Evolutionary conservation across 495 filamentous ascomycete genomes (phyloP).

Genomic region (Annulohypoxylon maeteangense): DNA sequence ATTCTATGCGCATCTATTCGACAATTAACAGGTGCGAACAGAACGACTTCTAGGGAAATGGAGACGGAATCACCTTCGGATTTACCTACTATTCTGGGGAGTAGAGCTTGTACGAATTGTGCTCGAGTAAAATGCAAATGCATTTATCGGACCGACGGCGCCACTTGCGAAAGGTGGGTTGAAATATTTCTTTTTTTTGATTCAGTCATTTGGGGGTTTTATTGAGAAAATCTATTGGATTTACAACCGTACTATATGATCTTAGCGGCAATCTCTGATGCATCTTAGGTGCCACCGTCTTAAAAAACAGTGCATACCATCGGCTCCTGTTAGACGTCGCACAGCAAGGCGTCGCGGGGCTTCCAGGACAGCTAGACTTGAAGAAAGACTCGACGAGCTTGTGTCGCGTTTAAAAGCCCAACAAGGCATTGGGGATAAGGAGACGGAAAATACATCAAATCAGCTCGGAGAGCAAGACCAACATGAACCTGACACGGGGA

Average conservation of each 20-base stretch:
- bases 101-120: constrained; percentile 65
- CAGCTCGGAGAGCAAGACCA: constrained; percentile 31
- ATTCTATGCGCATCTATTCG: neutral
- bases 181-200: constrained; percentile 18
- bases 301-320: constrained; percentile 57
- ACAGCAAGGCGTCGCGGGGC: constrained; percentile 28
- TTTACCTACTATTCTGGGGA: constrained; percentile 26
- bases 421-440: constrained; percentile 14
- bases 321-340: constrained; percentile 51
- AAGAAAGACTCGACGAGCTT: constrained; percentile 64
- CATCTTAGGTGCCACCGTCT: constrained; percentile 58
- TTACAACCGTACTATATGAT: neutral
- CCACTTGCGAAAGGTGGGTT: constrained; percentile 59
- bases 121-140: constrained; percentile 65
- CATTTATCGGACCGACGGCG: constrained; percentile 50
- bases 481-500: constrained; percentile 11
- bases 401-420: constrained; percentile 57
- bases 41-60: neutral
- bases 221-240: neutral
- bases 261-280: constrained; percentile 10
- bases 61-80: neutral
- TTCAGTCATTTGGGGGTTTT: neutral
- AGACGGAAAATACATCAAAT: constrained; percentile 52
- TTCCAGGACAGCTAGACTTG: constrained; percentile 55
- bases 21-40: neutral